These are phyloP conservation scores for Termitomyces sp. DNA, from an alignment of 768 basidiomycete genomes.

Conservation along the genomic window DNA sequence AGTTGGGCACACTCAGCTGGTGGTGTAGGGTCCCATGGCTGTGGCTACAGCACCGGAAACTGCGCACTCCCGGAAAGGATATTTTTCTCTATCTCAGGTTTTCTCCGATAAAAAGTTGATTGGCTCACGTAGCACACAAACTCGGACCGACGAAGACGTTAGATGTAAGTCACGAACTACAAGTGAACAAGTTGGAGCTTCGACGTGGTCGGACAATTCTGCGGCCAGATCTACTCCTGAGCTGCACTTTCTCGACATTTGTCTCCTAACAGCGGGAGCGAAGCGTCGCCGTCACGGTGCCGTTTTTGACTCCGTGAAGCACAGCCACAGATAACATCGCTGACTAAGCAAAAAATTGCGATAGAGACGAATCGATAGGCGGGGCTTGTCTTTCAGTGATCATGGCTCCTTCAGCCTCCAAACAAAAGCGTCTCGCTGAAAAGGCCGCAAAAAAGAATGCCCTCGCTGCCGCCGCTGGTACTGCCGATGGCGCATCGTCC, in stretches of 20 bases:
- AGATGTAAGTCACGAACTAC: not conserved
- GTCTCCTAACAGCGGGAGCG: too few species aligned
- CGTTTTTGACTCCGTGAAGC: not conserved
- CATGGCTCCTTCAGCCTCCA: slow-evolving; percentile 79
- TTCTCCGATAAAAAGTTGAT: not conserved
- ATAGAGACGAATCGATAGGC: slow-evolving; percentile 13
- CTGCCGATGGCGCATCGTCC: slow-evolving; percentile 47
- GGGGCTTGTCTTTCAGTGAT: slow-evolving; percentile 34
- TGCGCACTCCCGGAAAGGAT: not conserved
- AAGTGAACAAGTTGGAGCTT: not conserved
- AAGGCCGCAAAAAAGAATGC: slow-evolving; percentile 79
- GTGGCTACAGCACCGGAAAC: not conserved
- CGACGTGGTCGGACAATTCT: too few species aligned
- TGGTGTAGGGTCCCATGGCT: not conserved
- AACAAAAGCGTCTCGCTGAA: slow-evolving; percentile 93
- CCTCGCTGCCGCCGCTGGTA: slow-evolving; percentile 36
- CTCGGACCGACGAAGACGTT: not conserved
- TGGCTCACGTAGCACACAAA: not conserved
- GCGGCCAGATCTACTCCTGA: not conserved
- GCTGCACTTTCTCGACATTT: not conserved
- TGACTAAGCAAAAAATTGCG: slow-evolving; percentile 34
- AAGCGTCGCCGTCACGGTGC: too few species aligned
- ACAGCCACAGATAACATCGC: slow-evolving; percentile 18
- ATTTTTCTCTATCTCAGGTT: not conserved
- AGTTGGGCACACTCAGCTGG: not conserved